Percentiles rank a stretch among this genome's conserved stretches.
Evolutionary conservation across 2,329 filamentous ascomycete species (phyloP).

Genomic region (Septoria linicola): DNA sequence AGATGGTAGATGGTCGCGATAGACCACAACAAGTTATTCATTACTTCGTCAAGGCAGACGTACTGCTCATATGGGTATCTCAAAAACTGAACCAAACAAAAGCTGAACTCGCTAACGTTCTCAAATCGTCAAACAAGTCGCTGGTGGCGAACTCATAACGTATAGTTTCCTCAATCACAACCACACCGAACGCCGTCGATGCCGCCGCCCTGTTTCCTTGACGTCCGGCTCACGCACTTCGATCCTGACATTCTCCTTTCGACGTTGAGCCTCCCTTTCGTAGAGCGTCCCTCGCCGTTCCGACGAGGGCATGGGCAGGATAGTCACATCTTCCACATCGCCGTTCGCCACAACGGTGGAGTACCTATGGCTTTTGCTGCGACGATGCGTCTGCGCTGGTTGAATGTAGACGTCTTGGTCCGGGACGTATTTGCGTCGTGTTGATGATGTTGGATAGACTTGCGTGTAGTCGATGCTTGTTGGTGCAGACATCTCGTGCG

Average conservation of each 20-base stretch:
- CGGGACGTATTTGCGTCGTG: conserved; percentile 33
- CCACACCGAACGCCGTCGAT: conserved; percentile 6
- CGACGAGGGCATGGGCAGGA: conserved; percentile 1
- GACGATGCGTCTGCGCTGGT: conserved; percentile 16
- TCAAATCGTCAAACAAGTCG: background rate
- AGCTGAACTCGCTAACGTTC: background rate
- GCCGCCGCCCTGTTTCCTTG: background rate
- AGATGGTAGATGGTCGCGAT: too few relatives aligned
- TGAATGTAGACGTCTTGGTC: conserved; percentile 20
- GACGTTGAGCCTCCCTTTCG: conserved; percentile 20
- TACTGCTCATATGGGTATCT: background rate
- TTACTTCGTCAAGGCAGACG: background rate
- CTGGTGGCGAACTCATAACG: background rate
- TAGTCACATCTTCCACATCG: conserved; percentile 14
- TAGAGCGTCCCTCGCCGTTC: conserved; percentile 20
- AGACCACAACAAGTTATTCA: too few relatives aligned
- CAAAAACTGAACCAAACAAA: background rate
- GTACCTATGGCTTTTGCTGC: conserved; percentile 20
- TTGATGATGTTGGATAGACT: conserved; percentile 42
- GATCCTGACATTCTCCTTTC: conserved; percentile 20
- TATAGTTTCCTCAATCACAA: background rate
- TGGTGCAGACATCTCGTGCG: conserved; percentile 18
- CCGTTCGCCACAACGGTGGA: conserved; percentile 20
- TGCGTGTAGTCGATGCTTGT: conserved; percentile 41
- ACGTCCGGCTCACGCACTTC: conserved; percentile 24